phyloP scores from a whole-genome alignment of 192 early-diverging fungal genomes.

The Podila verticillata region DNA sequence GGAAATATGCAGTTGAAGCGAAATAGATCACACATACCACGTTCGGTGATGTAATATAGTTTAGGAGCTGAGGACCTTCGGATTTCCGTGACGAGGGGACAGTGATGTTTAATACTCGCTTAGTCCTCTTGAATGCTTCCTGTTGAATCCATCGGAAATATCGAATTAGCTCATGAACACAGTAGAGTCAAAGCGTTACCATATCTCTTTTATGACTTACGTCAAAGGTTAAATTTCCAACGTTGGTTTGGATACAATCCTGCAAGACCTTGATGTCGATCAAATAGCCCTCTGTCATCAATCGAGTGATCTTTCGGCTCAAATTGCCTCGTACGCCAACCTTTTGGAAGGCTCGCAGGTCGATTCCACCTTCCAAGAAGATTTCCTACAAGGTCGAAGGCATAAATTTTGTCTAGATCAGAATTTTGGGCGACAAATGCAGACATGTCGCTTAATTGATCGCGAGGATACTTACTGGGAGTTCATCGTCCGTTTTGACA shows the following conservation, averaged over 20 bases:
- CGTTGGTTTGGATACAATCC: slow-evolving; percentile 75
- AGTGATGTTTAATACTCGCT: slow-evolving; percentile 81
- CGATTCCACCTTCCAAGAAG: slow-evolving; percentile 62
- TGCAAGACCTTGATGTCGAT: slow-evolving; percentile 82
- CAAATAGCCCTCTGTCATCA: slow-evolving; percentile 75
- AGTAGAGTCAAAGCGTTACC: too few relatives aligned
- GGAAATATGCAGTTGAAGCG: not conserved
- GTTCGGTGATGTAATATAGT: slow-evolving; percentile 83
- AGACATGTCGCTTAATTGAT: not conserved
- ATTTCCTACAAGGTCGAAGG: slow-evolving; percentile 7
- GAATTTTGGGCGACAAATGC: too few relatives aligned
- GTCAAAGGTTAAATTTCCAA: slow-evolving; percentile 76
- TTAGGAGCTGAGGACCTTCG: slow-evolving; percentile 78
- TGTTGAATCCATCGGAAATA: slow-evolving; percentile 15
- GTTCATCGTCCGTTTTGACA: slow-evolving; percentile 78
- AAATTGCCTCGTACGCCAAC: slow-evolving; percentile 66
- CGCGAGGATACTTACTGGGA: slow-evolving; percentile 57
- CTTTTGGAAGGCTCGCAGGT: slow-evolving; percentile 72
- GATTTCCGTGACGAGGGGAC: slow-evolving; percentile 77
- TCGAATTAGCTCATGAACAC: not conserved
- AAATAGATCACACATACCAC: slow-evolving; percentile 61
- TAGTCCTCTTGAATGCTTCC: slow-evolving; percentile 75
- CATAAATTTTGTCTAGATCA: not conserved
- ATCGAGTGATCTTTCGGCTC: slow-evolving; percentile 69
- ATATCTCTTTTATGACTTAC: slow-evolving; percentile 31